Conservation (phyloP, 2,329 filamentous ascomycete genomes). For the Hymenotorrendiella dingleyae region DNA sequence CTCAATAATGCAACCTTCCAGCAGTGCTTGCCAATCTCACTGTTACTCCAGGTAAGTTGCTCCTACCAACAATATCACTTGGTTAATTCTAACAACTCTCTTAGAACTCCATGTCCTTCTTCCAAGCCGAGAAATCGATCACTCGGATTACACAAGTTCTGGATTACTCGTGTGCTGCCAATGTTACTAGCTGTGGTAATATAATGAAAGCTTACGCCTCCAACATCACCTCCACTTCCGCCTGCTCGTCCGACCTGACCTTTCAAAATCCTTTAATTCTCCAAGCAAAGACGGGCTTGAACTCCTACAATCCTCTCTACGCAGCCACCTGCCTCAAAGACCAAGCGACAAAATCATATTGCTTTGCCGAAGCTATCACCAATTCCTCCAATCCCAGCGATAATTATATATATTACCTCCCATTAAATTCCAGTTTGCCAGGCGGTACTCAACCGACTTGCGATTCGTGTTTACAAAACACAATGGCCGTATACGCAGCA, state of each 20-base stretch:
- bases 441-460: conserved; percentile 65
- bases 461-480: conserved; percentile 67
- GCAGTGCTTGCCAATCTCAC: conserved; percentile 73
- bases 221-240: conserved; percentile 53
- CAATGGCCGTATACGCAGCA: conserved; percentile 73
- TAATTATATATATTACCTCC: conserved; percentile 78
- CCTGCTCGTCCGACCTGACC: conserved; percentile 68
- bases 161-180: conserved; percentile 68
- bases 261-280: conserved; percentile 63
- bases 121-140: conserved; percentile 67
- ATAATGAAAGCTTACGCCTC: conserved; percentile 60
- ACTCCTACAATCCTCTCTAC: conserved; percentile 73
- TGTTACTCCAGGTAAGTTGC: conserved; percentile 68
- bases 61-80: not conserved
- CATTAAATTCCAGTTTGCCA: conserved; percentile 68
- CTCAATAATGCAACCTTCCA: conserved; percentile 27
- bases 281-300: conserved; percentile 69
- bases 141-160: conserved; percentile 70
- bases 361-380: conserved; percentile 77
- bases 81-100: conserved; percentile 2
- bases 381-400: conserved; percentile 66
- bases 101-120: conserved; percentile 79
- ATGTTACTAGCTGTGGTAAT: conserved; percentile 57
- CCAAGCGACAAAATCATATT: conserved; percentile 60
- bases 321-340: conserved; percentile 73